Percentiles rank a stretch among this genome's conserved stretches.
Evolutionary conservation across 768 basidiomycete species (phyloP).

Genomic region (Pleurotus tuber-regium): DNA sequence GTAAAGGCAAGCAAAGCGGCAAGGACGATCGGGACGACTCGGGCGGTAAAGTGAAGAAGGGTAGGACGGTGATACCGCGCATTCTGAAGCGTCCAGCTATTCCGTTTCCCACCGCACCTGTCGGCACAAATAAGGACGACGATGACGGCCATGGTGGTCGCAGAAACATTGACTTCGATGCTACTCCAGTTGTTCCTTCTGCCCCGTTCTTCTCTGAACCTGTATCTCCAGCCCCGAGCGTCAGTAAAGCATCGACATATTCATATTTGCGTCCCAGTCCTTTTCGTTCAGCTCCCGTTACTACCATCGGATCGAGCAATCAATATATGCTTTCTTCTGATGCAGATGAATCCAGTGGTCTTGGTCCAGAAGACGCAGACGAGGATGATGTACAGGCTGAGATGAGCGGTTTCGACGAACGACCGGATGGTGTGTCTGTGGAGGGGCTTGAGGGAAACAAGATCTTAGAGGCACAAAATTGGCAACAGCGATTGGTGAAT

Average conservation of each 20-base stretch:
- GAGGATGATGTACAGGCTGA: background rate
- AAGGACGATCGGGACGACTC: conserved; percentile 24
- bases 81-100: conserved; percentile 11
- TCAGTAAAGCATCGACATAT: background rate
- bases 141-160: too few species aligned
- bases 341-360: background rate
- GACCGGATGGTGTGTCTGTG: background rate
- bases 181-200: conserved; percentile 4
- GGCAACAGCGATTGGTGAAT: conserved; percentile 7
- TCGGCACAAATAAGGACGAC: conserved; percentile 11
- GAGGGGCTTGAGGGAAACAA: background rate
- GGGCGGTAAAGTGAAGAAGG: conserved; percentile 21
- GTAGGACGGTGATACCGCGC: conserved; percentile 6
- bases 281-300: background rate
- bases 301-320: background rate
- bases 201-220: conserved; percentile 1
- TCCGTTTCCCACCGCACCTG: background rate
- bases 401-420: background rate
- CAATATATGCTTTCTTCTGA: background rate
- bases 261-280: background rate
- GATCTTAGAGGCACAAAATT: background rate
- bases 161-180: conserved; percentile 17
- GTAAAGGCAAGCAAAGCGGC: conserved; percentile 20
- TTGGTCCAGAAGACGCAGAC: background rate
- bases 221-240: background rate